Base-by-base conservation (phyloP, 306 rosid species). In the Canavalia ensiformis region DNA sequence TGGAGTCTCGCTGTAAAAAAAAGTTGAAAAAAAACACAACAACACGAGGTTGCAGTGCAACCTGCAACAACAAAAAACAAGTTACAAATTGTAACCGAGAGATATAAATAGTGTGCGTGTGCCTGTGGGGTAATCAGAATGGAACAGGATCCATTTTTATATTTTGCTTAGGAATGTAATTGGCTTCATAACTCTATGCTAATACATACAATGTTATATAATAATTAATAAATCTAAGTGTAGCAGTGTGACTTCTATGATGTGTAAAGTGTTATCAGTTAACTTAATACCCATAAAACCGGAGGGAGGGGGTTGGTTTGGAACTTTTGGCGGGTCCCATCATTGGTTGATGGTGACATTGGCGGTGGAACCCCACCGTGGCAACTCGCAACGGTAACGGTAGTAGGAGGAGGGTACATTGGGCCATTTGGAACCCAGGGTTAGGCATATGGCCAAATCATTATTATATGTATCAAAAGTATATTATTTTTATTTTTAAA, bases 1-100 rank as follows among this genome's bases (percentile, higher is more conserved):
- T 25, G 79, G 78, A 39, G 72, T 54, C 68, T 69, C 47, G 77
- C 78, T 55, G 68, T 74, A 58, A 79, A 63, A 80, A 67, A 34
- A 18, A 18, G 25, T 18, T 18, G 25, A 18, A 18, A 18, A 18
- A 18, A 18, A 18, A 18, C 25, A 18, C 25, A 18, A 18, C 25
- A 18, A 18, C 75, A 66, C 78, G 65, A 62, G 76, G 34, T 62
- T 50, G 56, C 76, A 44, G 52, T 54, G 18, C 80, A 75, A 42
- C 45, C 30, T 47, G 72, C 25, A 35, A 59, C 13, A 41, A 64
- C 41, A 25, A 52, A 74, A 80, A 63, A 77, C 25, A 50, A 66
- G 45, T 30, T 11, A 42, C 69, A 54, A 37, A 51, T n/a, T 35
- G 65, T 45, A 75, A 33, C 34, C 29, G 46, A 82, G 74, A 33